Conservation (phyloP, 2,329 filamentous ascomycete genomes). For the Penicillium sp. region DNA sequence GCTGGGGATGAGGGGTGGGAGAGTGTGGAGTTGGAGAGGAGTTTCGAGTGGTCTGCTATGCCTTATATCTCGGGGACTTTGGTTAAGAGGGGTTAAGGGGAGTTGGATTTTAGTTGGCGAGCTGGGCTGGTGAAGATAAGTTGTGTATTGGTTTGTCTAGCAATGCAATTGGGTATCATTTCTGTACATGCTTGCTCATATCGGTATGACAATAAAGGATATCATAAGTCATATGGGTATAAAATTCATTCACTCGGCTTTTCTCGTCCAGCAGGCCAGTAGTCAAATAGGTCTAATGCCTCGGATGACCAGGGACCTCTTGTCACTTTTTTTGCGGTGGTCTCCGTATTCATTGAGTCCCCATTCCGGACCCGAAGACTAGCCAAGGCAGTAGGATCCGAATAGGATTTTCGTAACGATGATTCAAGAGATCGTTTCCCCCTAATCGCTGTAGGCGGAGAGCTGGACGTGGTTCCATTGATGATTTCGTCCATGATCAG, state of each 20-base stretch:
- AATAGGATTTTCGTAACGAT: conserved; percentile 35
- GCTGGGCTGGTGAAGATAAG: not conserved
- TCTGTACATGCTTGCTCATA: not conserved
- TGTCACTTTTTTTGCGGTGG: conserved; percentile 25
- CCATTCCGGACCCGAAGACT: conserved; percentile 16
- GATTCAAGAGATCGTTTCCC: conserved; percentile 12
- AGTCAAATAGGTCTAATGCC: conserved; percentile 46
- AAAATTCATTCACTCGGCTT: conserved; percentile 30
- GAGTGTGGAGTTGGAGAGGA: conserved; percentile 48
- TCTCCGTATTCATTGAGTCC: conserved; percentile 16
- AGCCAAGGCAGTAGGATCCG: conserved; percentile 35
- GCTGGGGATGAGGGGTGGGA: conserved; percentile 51
- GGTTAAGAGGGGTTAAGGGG: conserved; percentile 35
- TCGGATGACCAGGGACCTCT: conserved; percentile 46
- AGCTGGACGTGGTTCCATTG: conserved; percentile 6
- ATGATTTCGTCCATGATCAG: conserved; percentile 30
- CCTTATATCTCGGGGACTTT: conserved; percentile 46
- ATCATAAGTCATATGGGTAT: not conserved
- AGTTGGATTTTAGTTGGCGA: not conserved
- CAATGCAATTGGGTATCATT: conserved; percentile 21
- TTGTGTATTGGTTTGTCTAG: not conserved
- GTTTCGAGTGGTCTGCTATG: conserved; percentile 40
- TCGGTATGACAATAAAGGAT: not conserved
- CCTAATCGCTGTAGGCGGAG: conserved; percentile 2
- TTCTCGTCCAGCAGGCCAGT: conserved; percentile 42